Conservation (phyloP, 768 basidiomycete species). For the Phanerochaete carnosa region DNA sequence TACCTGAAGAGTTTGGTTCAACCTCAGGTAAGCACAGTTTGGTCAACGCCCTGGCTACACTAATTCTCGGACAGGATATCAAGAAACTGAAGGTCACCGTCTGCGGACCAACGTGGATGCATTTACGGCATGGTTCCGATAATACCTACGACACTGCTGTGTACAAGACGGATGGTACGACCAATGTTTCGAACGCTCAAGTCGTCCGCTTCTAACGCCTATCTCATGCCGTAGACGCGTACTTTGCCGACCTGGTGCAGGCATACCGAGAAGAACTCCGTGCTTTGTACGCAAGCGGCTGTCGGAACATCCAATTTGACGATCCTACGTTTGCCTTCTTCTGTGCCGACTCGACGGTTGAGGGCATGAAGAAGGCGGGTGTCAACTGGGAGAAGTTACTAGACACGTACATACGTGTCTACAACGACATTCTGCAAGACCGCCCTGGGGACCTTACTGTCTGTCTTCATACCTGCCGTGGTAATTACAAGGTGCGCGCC, state of each 20-base stretch:
- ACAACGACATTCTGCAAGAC: constrained; percentile 49
- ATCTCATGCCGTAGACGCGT: constrained; percentile 27
- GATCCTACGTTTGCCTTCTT: constrained; percentile 54
- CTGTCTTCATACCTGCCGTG: constrained; percentile 59
- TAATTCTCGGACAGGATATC: constrained; percentile 43
- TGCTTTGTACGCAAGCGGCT: constrained; percentile 41
- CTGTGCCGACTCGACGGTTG: constrained; percentile 50
- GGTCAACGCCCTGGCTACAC: background rate
- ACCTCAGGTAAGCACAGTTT: constrained; percentile 38
- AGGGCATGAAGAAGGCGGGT: constrained; percentile 54
- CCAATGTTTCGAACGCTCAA: constrained; percentile 3
- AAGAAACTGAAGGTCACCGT: constrained; percentile 66
- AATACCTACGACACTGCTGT: constrained; percentile 56
- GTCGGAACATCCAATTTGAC: constrained; percentile 42
- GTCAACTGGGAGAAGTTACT: constrained; percentile 61
- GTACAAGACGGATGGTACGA: constrained; percentile 54
- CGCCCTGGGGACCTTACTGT: constrained; percentile 52
- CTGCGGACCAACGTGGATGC: constrained; percentile 68
- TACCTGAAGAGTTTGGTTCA: constrained; percentile 53
- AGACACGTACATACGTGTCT: constrained; percentile 57
- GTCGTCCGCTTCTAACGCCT: constrained; percentile 8
- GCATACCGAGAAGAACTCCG: constrained; percentile 44
- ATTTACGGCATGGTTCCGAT: constrained; percentile 58
- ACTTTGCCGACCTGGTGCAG: constrained; percentile 44
- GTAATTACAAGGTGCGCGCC: constrained; percentile 27